Conservation (phyloP, 148 eudicot species). For the Selenicereus undatus region DNA sequence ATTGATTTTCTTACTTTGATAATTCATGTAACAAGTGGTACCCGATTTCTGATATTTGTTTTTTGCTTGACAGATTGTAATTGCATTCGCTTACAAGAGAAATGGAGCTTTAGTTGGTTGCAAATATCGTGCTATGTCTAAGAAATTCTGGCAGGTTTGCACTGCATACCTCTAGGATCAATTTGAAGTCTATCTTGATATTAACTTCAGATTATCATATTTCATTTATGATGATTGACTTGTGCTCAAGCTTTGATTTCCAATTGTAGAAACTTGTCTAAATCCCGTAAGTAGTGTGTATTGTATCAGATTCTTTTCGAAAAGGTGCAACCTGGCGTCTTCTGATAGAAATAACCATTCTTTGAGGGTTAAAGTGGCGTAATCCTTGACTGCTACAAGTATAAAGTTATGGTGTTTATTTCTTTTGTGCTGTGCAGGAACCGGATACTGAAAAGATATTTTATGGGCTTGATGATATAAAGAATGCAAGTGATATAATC, state of each 20-base stretch:
- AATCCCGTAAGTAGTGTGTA: background rate
- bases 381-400: background rate
- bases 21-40: slow-evolving; percentile 10
- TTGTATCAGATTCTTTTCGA: background rate
- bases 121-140: slow-evolving; percentile 68
- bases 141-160: slow-evolving; percentile 91
- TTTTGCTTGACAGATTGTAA: slow-evolving; percentile 50
- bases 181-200: background rate
- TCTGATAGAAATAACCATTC: background rate
- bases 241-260: slow-evolving; percentile 2
- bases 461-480: slow-evolving; percentile 91
- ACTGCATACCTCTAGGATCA: slow-evolving; percentile 7
- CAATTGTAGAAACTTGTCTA: background rate
- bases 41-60: slow-evolving; percentile 6
- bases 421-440: slow-evolving; percentile 53
- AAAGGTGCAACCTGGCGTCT: background rate
- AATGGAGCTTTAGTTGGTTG: slow-evolving; percentile 69
- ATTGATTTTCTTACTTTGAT: background rate
- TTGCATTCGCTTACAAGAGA: slow-evolving; percentile 80
- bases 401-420: background rate
- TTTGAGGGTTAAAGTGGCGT: background rate
- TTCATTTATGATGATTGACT: slow-evolving; percentile 5
- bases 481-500: slow-evolving; percentile 60
- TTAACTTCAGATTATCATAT: background rate
- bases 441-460: slow-evolving; percentile 64